A percentile compares a stretch with the other conserved stretches of the same genome.
These are phyloP conservation scores for Stephania yunnanensis DNA, from an alignment of 164 flowering plant species.

Conservation along the genomic window DNA sequence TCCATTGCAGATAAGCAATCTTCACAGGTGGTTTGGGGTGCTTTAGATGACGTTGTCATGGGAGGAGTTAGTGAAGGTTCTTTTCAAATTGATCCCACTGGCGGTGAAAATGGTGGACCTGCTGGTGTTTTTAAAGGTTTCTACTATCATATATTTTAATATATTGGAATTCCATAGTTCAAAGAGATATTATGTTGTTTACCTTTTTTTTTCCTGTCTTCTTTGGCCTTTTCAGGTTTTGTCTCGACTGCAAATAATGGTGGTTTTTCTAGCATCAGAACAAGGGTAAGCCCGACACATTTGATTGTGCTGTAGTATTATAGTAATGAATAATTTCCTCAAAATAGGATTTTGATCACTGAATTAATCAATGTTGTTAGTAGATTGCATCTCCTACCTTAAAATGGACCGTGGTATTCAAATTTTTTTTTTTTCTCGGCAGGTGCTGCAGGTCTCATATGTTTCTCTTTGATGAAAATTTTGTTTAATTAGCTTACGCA, in stretches of 20 bases:
- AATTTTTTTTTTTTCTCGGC: too few species aligned
- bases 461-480: too few species aligned
- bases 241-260: constrained; percentile 95
- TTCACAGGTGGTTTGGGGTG: constrained; percentile 79
- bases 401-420: too few species aligned
- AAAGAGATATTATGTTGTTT: neutral
- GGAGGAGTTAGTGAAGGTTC: constrained; percentile 96
- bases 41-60: constrained; percentile 98
- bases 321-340: too few species aligned
- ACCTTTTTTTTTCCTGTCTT: constrained; percentile 2
- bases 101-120: constrained; percentile 78
- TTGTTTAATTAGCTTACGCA: too few species aligned
- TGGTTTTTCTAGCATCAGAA: constrained; percentile 87
- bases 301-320: neutral
- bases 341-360: too few species aligned
- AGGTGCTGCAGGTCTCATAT: too few species aligned
- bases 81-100: constrained; percentile 62
- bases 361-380: too few species aligned
- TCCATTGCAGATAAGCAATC: constrained; percentile 41
- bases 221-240: constrained; percentile 40
- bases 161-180: neutral
- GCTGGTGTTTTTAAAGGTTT: constrained; percentile 83
- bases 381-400: too few species aligned
- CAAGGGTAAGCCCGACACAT: constrained; percentile 45
- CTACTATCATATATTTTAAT: constrained; percentile 2